Base-by-base conservation (phyloP, 176 grass and related monocot species). In the Ensete ventricosum region DNA sequence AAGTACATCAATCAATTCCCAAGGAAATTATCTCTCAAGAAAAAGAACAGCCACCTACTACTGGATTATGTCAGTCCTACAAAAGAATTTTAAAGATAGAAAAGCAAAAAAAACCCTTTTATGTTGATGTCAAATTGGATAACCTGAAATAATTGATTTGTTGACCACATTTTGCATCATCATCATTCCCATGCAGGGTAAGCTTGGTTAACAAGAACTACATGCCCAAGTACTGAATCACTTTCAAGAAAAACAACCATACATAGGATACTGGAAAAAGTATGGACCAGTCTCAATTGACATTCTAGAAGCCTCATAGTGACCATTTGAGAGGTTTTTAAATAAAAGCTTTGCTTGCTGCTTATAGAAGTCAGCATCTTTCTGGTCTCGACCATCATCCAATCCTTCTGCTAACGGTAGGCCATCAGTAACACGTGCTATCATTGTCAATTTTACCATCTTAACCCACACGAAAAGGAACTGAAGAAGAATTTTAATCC, bases 401-500 rank as follows among this genome's bases (percentile, higher is more conserved):
- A 99, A 82, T 55, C 95, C 95, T 84, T 99, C 88, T 73, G 86
- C 88, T 63, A 94, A 84, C 16, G 95, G 95, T 78, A 99, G 90
- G 75, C 90, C 95, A 72, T 99, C 95, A 52, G 91, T 99, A 53
- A 94, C 91, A 23, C 91, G 91, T 5, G 95, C 91, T 89, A 99
- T 94, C 95, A 94, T 91, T 51, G 95, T 99, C 80, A 99, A 73
- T 84, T 99, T 99, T 79, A 99, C 95, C 90, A 94, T 99, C 79
- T 77, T 82, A 75, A n/a, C 50, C n/a, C 2, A n/a, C 5, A 7
- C 2, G 67, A 20, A 14, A 51, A 50, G 29, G 67, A 70, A 50
- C 34, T 14, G 50, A 70, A 14, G 26, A 69, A 27, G 3, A 43
- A 43, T 43, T 43, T 14, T 70, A 20, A 70, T 29, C 4, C 20